phyloP scores from a whole-genome alignment of 2,329 filamentous ascomycete species.

The Cladophialophora immunda region DNA sequence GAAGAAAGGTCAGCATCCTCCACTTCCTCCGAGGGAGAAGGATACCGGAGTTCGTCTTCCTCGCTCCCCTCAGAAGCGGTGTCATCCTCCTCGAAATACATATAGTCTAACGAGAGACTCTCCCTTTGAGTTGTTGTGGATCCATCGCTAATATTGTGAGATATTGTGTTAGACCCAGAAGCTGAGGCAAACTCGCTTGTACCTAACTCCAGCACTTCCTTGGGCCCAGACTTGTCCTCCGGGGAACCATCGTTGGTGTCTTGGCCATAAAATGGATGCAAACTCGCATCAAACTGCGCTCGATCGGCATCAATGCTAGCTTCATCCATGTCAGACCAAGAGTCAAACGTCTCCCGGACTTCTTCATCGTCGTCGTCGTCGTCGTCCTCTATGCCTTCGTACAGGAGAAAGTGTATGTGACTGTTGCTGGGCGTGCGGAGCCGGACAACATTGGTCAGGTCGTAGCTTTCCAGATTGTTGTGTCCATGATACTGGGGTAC shows the following conservation, averaged over 20 bases:
- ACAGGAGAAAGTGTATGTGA: conserved; percentile 32
- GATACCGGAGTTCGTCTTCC: conserved; percentile 22
- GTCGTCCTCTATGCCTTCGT: conserved; percentile 28
- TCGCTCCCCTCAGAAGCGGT: conserved; percentile 29
- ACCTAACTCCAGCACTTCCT: not conserved
- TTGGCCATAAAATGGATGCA: not conserved
- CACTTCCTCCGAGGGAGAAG: conserved; percentile 19
- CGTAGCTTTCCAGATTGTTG: conserved; percentile 36
- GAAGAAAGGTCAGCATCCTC: conserved; percentile 19
- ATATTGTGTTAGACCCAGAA: not conserved
- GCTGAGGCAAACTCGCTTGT: not conserved
- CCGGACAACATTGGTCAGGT: conserved; percentile 38
- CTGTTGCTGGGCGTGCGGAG: conserved; percentile 38
- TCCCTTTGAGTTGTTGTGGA: conserved; percentile 6
- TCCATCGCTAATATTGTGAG: not conserved
- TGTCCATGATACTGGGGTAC: conserved; percentile 36
- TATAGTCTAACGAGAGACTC: not conserved
- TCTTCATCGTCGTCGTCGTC: conserved; percentile 31
- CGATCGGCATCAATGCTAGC: conserved; percentile 9
- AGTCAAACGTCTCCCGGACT: conserved; percentile 31
- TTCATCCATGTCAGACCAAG: conserved; percentile 31
- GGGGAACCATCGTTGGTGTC: not conserved
- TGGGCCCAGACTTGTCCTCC: not conserved
- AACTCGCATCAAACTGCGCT: not conserved
- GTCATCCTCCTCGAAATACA: conserved; percentile 8